phyloP scores from a whole-genome alignment of 73 alveolate species.

The Halteria grandinella region DNA sequence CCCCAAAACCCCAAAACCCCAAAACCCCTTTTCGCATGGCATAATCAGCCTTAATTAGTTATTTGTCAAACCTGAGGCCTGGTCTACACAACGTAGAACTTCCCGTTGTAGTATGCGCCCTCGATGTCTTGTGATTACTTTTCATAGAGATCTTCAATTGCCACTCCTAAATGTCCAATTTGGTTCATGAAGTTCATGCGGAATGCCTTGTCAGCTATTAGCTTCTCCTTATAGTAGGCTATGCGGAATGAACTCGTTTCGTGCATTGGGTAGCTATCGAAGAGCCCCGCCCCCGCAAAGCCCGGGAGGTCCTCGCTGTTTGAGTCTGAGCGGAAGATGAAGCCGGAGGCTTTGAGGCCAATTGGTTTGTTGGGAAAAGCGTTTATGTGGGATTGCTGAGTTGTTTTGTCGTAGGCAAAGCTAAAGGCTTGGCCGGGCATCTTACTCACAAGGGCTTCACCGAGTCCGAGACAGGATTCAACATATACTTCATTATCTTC shows the following conservation, averaged over 20 bases:
- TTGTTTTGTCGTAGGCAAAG: constrained; percentile 75
- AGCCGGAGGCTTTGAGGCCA: constrained; percentile 80
- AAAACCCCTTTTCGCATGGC: too few species aligned
- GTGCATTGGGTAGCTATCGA: constrained; percentile 87
- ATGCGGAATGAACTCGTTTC: constrained; percentile 78
- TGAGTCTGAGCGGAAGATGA: constrained; percentile 92
- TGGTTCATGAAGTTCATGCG: constrained; percentile 67
- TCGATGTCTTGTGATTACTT: constrained; percentile 88
- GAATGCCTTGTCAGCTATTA: constrained; percentile 77
- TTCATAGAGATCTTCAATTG: constrained; percentile 77
- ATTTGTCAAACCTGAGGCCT: constrained; percentile 86
- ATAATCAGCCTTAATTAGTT: too few species aligned
- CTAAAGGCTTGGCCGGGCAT: constrained; percentile 89
- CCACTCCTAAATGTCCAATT: constrained; percentile 72
- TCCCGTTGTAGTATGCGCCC: constrained; percentile 88
- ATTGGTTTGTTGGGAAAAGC: constrained; percentile 91
- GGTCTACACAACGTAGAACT: constrained; percentile 85
- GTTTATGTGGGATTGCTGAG: constrained; percentile 56
- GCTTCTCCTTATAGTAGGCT: constrained; percentile 72
- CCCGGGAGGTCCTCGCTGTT: constrained; percentile 95
- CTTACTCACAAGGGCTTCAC: constrained; percentile 92
- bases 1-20: too few species aligned
- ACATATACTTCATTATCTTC: constrained; percentile 80
- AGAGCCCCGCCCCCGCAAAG: constrained; percentile 95
- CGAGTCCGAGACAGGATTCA: constrained; percentile 88